Evolutionary conservation across 495 filamentous ascomycete genomes (phyloP), one percentile per base, ranked within the genome.

Genomic region (Aspergillus panamensis): DNA sequence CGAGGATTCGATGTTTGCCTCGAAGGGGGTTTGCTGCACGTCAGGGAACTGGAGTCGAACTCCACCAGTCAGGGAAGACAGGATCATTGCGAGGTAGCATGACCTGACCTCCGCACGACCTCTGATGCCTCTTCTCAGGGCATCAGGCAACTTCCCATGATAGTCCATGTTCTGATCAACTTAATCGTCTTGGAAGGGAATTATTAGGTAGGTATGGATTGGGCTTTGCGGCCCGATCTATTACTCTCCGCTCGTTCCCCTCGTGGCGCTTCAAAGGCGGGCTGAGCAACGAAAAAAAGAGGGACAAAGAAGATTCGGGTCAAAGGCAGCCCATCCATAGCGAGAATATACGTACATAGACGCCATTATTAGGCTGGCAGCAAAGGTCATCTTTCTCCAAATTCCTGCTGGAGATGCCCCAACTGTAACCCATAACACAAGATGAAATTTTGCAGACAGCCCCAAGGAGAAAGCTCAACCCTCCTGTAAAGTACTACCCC

Each of bases 261-360:
- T 45, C 42, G 42, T 45, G 42, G 42, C 42, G 42, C 42, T 45
- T 45, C 16, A 16, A 20, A 20, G 42, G 42, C 42, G 42, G 42
- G 42, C 42, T 45, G 42, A 45, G 42, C 16, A 19, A 45, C 9
- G 17, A 45, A 8, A 10, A 1, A 21, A 19, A 20, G 20, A 45
- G 16, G 20, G 19, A 19, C 19, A 45, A 45, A 45, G 10, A 8
- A 20, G 42, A 3, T 6, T 45, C 20, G 5, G 42, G 17, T 0
- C 7, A 21, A 45, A 20, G 17, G 17, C 17, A 45, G 17, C 35
- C 14, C 35, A 39, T 39, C 35, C 35, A 39, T 12, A 8, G 10
- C 35, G n/a, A n/a, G n/a, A n/a, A n/a, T n/a, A n/a, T 39, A 25
- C 35, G 6, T n/a, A 6, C 10, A n/a, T 13, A 39, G 35, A n/a